Evolutionary conservation across 2,329 filamentous ascomycete genomes (phyloP).

Genomic region (Fusarium lateritium): DNA sequence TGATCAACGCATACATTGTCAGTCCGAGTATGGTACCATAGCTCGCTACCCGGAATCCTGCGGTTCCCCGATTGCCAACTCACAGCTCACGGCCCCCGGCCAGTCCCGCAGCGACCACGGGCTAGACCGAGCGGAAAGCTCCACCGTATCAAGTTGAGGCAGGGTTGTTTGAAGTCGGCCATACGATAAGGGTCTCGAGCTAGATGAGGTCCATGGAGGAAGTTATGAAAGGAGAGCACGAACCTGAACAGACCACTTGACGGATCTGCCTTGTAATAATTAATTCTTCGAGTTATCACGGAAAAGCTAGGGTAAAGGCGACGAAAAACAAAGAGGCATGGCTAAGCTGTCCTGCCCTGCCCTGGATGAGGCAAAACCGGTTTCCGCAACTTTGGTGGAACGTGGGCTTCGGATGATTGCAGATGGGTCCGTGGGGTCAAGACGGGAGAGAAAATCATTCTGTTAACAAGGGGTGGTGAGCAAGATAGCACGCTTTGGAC

Average conservation of each 20-base stretch:
- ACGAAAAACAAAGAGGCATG: neutral
- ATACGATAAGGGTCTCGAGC: slow-evolving; percentile 19
- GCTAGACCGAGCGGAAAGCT: slow-evolving; percentile 46
- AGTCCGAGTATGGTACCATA: slow-evolving; percentile 26
- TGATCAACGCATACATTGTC: too few relatives aligned
- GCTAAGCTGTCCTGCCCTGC: slow-evolving; percentile 21
- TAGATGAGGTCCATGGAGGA: slow-evolving; percentile 1
- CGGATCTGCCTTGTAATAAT: neutral
- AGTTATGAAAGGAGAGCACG: neutral
- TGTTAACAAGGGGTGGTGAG: slow-evolving; percentile 18
- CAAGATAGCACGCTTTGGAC: slow-evolving; percentile 1
- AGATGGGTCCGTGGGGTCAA: slow-evolving; percentile 39
- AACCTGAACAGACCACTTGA: neutral
- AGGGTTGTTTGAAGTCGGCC: slow-evolving; percentile 24
- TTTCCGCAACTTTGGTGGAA: slow-evolving; percentile 42
- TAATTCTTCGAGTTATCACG: neutral
- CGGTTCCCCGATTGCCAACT: slow-evolving; percentile 40
- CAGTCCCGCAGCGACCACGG: slow-evolving; percentile 34
- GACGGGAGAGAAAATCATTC: slow-evolving; percentile 24
- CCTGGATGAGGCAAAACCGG: slow-evolving; percentile 38
- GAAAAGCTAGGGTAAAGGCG: neutral
- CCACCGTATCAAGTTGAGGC: slow-evolving; percentile 33
- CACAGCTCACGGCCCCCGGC: slow-evolving; percentile 38
- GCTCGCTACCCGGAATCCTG: slow-evolving; percentile 17
- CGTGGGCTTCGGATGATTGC: slow-evolving; percentile 40